Percentiles rank a stretch among this genome's conserved stretches.
Conservation (phyloP, 2,329 filamentous ascomycete species). For the Dothidotthia symphoricarpi region DNA sequence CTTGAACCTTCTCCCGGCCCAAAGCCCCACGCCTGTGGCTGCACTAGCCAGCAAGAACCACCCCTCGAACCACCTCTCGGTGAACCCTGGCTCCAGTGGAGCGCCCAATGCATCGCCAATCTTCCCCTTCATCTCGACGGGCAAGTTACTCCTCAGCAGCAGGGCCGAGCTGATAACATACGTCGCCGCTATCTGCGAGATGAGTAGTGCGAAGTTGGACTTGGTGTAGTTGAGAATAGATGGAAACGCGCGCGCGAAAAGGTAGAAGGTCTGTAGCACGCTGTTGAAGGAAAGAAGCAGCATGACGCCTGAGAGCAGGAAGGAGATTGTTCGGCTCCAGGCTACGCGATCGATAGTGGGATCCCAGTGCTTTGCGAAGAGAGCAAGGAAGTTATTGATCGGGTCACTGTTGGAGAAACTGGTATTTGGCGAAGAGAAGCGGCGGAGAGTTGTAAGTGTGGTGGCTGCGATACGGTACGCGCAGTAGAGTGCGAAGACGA, state of each 20-base stretch:
- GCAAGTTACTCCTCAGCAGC: conserved; percentile 74
- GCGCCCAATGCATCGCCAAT: conserved; percentile 76
- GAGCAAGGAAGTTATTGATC: conserved; percentile 76
- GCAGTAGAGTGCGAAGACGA: conserved; percentile 77
- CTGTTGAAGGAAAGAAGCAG: conserved; percentile 77
- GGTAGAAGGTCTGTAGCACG: conserved; percentile 78
- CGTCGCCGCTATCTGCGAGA: conserved; percentile 77
- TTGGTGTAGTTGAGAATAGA: conserved; percentile 69
- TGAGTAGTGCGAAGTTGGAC: conserved; percentile 74
- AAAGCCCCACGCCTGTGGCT: conserved; percentile 68
- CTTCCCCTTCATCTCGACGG: conserved; percentile 71
- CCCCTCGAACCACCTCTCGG: conserved; percentile 82
- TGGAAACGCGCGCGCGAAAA: conserved; percentile 75
- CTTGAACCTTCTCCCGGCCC: conserved; percentile 65
- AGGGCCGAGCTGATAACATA: conserved; percentile 82
- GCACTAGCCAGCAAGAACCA: conserved; percentile 74
- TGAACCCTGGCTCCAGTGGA: conserved; percentile 69
- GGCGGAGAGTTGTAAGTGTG: conserved; percentile 64
- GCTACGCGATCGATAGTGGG: conserved; percentile 76
- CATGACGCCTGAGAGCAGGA: conserved; percentile 78
- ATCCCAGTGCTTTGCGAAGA: conserved; percentile 81
- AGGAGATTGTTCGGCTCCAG: conserved; percentile 83
- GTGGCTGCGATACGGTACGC: conserved; percentile 78
- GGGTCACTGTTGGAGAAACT: conserved; percentile 72
- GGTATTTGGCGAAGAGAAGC: conserved; percentile 51